Base-by-base conservation (phyloP, 306 rosid species). In the Spatholobus suberectus region DNA sequence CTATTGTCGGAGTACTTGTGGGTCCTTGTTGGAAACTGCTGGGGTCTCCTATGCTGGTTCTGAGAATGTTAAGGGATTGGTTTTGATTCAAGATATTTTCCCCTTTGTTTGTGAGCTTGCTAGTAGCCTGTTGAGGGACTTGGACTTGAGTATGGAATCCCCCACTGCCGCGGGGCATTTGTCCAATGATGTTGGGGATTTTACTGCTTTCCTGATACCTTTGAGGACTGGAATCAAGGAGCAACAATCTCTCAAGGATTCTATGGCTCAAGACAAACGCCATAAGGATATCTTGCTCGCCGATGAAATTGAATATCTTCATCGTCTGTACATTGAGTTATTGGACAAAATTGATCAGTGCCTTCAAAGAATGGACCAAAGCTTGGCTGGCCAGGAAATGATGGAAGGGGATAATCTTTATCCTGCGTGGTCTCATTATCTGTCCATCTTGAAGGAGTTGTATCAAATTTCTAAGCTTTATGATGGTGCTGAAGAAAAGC, bases 371-470 rank as follows among this genome's bases (percentile, higher is more conserved):
- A 76, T 93, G 91, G 90, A 73, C 62, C 80, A 79, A 24, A 24
- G 44, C 71, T 83, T 89, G 88, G 77, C 58, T 70, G 79, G 63
- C 58, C 88, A 86, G 81, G 89, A 58, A 68, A 83, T 70, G 72
- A 43, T 58, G 35, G 88, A 86, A 46, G 83, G 81, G 74, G 90
- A 90, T 41, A 14, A 32, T 51, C 32, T n/a, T 49, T 87, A 73
- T 75, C 38, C 87, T 0, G 92, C 91, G 2, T 92, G 97, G 94
- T 90, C 98, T 75, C 94, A 92, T 72, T 93, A 93, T 91, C 96
- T 96, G 75, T 62, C 93, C 63, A 86, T 96, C 63, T 81, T 96
- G 83, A 93, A 91, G 89, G 97, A 93, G 41, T 81, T 93, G 87
- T 47, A 88, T 84, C 81, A 78, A 63, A 82, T 86, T 34, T 92